Percentiles rank a stretch among this genome's conserved stretches.
phyloP scores from a whole-genome alignment of 2,329 filamentous ascomycete species.

The Exophiala sp. region DNA sequence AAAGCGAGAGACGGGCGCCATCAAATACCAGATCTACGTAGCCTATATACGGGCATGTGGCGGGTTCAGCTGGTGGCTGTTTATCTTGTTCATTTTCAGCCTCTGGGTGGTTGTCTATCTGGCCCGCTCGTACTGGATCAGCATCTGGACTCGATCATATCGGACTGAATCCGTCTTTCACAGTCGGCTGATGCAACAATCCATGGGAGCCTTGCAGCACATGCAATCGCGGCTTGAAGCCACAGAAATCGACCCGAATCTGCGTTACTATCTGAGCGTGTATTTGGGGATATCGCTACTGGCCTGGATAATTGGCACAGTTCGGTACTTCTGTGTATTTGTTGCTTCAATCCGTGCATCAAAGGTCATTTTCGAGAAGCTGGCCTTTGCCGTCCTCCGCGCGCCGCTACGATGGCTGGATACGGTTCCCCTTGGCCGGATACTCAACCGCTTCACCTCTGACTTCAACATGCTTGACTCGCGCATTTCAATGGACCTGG shows the following conservation, averaged over 20 bases:
- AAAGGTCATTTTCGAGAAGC: slow-evolving; percentile 59
- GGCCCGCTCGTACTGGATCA: slow-evolving; percentile 43
- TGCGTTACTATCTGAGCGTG: slow-evolving; percentile 61
- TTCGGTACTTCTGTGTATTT: slow-evolving; percentile 60
- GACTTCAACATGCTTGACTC: slow-evolving; percentile 72
- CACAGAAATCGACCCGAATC: slow-evolving; percentile 31
- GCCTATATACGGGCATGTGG: slow-evolving; percentile 63
- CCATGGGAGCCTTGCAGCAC: slow-evolving; percentile 20
- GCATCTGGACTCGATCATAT: slow-evolving; percentile 41
- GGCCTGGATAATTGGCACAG: slow-evolving; percentile 51
- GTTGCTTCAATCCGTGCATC: slow-evolving; percentile 63
- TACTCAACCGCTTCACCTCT: slow-evolving; percentile 70
- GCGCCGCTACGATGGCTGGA: slow-evolving; percentile 75
- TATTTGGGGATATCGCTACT: slow-evolving; percentile 58
- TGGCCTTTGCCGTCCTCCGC: slow-evolving; percentile 62
- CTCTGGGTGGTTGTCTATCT: slow-evolving; percentile 25
- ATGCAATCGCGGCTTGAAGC: slow-evolving; percentile 11
- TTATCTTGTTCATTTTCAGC: slow-evolving; percentile 23
- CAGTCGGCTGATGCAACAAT: slow-evolving; percentile 17
- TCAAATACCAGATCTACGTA: slow-evolving; percentile 61
- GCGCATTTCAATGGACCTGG: slow-evolving; percentile 57
- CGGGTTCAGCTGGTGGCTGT: slow-evolving; percentile 39
- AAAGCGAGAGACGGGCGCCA: slow-evolving; percentile 61
- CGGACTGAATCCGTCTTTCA: slow-evolving; percentile 25
- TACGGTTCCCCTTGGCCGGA: slow-evolving; percentile 68